A percentile compares a stretch with the other conserved stretches of the same genome.
phyloP scores from a whole-genome alignment of 1,139 yeast species.

The Tardiomyces depauwii region DNA sequence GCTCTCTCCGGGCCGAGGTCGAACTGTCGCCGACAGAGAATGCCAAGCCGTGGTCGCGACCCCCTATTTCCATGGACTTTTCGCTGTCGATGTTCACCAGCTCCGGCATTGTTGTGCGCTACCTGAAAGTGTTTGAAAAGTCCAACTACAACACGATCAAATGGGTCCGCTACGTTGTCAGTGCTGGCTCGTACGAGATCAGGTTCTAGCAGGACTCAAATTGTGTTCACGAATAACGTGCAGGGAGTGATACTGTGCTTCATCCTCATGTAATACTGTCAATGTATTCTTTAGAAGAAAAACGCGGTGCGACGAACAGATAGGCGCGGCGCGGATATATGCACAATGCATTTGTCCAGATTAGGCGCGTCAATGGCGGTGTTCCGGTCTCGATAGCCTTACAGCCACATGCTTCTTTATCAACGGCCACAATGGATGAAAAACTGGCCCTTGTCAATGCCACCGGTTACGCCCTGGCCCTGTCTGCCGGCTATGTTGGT shows the following conservation, averaged over 20 bases:
- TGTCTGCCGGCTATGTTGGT: slow-evolving; percentile 1
- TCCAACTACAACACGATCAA: slow-evolving; percentile 62
- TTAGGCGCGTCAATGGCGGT: background rate
- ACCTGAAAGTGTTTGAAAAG: slow-evolving; percentile 57
- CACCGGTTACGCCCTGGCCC: background rate
- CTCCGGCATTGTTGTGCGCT: slow-evolving; percentile 68
- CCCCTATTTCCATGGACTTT: slow-evolving; percentile 69
- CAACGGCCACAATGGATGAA: background rate
- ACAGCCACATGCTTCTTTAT: too few species aligned
- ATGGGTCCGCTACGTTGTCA: slow-evolving; percentile 74
- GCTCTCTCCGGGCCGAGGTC: slow-evolving; percentile 41
- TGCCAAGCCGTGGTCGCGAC: slow-evolving; percentile 47
- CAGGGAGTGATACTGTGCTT: too few species aligned
- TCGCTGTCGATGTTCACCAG: slow-evolving; percentile 65
- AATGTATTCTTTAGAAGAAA: too few species aligned
- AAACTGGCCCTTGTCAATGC: background rate
- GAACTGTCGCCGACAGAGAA: slow-evolving; percentile 29
- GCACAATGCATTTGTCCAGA: background rate
- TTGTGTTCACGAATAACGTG: too few species aligned
- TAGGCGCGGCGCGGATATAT: too few species aligned
- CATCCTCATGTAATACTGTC: too few species aligned
- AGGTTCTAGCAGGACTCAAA: slow-evolving; percentile 50
- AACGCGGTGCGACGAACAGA: too few species aligned
- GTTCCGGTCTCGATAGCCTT: too few species aligned
- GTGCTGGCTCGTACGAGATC: slow-evolving; percentile 71